These are phyloP conservation scores for Bipolaris sorokiniana DNA, from an alignment of 2,329 filamentous ascomycete genomes.

Conservation along the genomic window DNA sequence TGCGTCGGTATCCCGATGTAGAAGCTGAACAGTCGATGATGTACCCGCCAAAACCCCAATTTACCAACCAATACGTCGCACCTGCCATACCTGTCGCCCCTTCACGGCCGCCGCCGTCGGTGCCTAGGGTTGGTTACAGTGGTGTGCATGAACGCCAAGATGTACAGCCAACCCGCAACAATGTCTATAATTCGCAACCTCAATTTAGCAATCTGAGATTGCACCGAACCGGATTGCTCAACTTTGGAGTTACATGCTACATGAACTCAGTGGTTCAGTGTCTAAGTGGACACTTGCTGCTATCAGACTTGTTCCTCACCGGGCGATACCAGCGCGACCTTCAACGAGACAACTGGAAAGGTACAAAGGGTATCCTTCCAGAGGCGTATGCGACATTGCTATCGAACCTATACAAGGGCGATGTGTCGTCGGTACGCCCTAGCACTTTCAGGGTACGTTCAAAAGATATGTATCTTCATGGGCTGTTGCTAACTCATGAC, in stretches of 20 bases:
- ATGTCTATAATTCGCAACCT: slow-evolving; percentile 54
- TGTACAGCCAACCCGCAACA: slow-evolving; percentile 41
- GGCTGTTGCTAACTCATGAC: slow-evolving; percentile 22
- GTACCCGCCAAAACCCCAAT: slow-evolving; percentile 48
- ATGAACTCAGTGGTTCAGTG: slow-evolving; percentile 91
- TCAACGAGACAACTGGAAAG: slow-evolving; percentile 68
- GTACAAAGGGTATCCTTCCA: slow-evolving; percentile 66
- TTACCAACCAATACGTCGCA: slow-evolving; percentile 57
- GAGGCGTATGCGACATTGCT: slow-evolving; percentile 67
- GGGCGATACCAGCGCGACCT: slow-evolving; percentile 67
- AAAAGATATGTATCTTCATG: neutral
- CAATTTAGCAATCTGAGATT: slow-evolving; percentile 55
- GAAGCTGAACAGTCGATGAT: slow-evolving; percentile 64
- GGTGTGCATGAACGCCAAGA: slow-evolving; percentile 70
- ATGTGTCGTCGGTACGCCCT: slow-evolving; percentile 55
- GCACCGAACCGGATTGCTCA: slow-evolving; percentile 75
- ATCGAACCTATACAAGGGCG: slow-evolving; percentile 67
- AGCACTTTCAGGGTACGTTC: slow-evolving; percentile 53
- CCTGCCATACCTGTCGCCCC: slow-evolving; percentile 63
- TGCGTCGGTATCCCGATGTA: slow-evolving; percentile 78
- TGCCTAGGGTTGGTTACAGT: slow-evolving; percentile 73
- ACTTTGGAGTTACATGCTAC: slow-evolving; percentile 85
- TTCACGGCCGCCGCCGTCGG: slow-evolving; percentile 64
- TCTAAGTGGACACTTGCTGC: slow-evolving; percentile 71
- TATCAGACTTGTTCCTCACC: slow-evolving; percentile 69